A percentile compares a stretch with the other conserved stretches of the same genome.
These are phyloP conservation scores for Williopsis jadinii DNA, from an alignment of 1,139 yeast species.

Conservation along the genomic window DNA sequence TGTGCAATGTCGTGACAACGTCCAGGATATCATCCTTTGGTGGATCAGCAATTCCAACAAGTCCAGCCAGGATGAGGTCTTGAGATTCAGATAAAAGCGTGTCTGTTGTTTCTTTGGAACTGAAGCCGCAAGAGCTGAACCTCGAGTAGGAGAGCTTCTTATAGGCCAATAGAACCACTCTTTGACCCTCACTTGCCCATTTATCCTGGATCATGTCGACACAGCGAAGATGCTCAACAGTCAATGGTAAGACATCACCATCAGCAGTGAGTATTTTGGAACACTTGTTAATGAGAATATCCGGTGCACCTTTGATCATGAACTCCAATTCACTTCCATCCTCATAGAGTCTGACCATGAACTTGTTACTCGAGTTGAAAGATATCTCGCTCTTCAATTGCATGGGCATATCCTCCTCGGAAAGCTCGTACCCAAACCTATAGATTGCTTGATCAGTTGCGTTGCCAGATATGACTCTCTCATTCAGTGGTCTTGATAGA, in stretches of 20 bases:
- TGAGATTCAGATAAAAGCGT: conserved; percentile 6
- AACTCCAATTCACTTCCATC: conserved; percentile 22
- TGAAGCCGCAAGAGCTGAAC: conserved; percentile 7
- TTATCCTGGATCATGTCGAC: conserved; percentile 25
- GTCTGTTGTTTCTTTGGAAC: conserved; percentile 10
- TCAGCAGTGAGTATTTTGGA: conserved; percentile 19
- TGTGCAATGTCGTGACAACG: conserved; percentile 32
- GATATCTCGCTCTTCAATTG: conserved; percentile 27
- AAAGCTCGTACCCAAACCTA: conserved; percentile 29
- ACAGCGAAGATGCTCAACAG: conserved; percentile 14
- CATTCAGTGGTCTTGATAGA: conserved; percentile 14
- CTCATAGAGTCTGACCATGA: conserved; percentile 33
- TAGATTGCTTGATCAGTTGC: conserved; percentile 44
- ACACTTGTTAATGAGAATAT: conserved; percentile 34
- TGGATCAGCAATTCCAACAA: conserved; percentile 46
- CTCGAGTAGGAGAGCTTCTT: conserved; percentile 13
- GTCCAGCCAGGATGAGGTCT: conserved; percentile 29
- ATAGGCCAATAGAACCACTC: conserved; percentile 38
- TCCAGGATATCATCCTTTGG: conserved; percentile 39
- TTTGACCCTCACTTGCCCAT: conserved; percentile 38
- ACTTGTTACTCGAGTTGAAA: conserved; percentile 43
- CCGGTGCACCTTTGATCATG: conserved; percentile 46
- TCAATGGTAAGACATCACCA: conserved; percentile 8
- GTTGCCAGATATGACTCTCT: conserved; percentile 34
- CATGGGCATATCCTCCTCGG: conserved; percentile 13